These are phyloP conservation scores for Trichoderma simmonsii DNA, from an alignment of 2,329 filamentous ascomycete species.

Conservation along the genomic window DNA sequence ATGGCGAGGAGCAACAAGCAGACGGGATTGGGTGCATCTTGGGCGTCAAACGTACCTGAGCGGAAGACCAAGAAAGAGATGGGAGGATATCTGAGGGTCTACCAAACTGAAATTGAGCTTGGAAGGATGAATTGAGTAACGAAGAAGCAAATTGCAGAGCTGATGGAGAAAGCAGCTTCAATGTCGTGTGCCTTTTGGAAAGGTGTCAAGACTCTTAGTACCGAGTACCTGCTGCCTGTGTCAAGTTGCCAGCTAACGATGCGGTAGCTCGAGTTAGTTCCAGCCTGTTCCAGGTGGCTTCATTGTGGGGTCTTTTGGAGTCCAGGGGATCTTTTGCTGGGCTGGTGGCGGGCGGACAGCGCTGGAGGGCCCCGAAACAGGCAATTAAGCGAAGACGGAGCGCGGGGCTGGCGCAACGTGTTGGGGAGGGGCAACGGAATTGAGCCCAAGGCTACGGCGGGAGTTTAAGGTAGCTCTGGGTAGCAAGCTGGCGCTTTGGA, in stretches of 20 bases:
- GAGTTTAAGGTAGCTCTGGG: neutral
- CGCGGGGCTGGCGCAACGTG: constrained; percentile 25
- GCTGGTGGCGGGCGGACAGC: neutral
- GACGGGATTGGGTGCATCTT: neutral
- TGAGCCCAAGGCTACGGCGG: neutral
- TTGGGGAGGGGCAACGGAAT: constrained; percentile 3
- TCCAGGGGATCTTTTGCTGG: constrained; percentile 19
- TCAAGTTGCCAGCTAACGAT: neutral
- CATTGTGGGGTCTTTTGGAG: constrained; percentile 28
- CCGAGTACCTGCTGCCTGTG: constrained; percentile 2
- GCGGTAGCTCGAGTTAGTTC: neutral
- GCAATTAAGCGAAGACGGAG: constrained; percentile 21
- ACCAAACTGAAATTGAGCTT: constrained; percentile 8
- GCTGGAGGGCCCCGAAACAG: constrained; percentile 9
- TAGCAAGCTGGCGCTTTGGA: neutral
- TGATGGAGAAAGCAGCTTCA: constrained; percentile 6
- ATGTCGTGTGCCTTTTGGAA: constrained; percentile 33
- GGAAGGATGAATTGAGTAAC: constrained; percentile 4
- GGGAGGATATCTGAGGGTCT: neutral
- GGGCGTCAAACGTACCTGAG: constrained; percentile 25
- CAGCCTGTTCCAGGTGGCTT: constrained; percentile 13
- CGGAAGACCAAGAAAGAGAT: constrained; percentile 5
- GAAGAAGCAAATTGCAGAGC: constrained; percentile 2
- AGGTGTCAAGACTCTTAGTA: constrained; percentile 29
- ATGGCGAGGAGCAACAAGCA: neutral